These are phyloP conservation scores for Annona cherimola DNA, from an alignment of 164 flowering plant species.

Conservation along the genomic window DNA sequence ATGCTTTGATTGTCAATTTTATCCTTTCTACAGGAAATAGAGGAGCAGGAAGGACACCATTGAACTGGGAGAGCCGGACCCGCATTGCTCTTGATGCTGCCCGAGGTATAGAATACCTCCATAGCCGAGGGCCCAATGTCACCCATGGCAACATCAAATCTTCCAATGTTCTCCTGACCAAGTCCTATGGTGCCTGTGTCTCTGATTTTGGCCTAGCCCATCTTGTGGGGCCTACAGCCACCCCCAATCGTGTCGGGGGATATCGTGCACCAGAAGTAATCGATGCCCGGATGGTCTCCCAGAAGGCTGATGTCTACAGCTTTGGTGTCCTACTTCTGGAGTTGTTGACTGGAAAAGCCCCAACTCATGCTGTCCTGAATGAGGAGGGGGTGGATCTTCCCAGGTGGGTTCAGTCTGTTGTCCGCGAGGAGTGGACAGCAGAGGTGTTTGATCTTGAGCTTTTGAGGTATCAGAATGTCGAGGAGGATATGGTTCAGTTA, in stretches of 20 bases:
- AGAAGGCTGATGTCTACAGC: slow-evolving; percentile 87
- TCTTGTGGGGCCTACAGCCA: slow-evolving; percentile 42
- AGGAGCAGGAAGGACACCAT: slow-evolving; percentile 75
- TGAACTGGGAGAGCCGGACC: slow-evolving; percentile 79
- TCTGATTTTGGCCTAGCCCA: slow-evolving; percentile 82
- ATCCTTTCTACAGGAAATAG: slow-evolving; percentile 47
- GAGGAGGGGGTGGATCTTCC: slow-evolving; percentile 94
- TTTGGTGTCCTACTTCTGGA: slow-evolving; percentile 81
- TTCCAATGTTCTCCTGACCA: slow-evolving; percentile 76
- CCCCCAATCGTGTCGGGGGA: slow-evolving; percentile 70
- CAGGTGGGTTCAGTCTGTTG: slow-evolving; percentile 88
- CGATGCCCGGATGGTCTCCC: slow-evolving; percentile 64
- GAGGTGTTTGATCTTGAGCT: slow-evolving; percentile 88
- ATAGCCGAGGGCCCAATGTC: slow-evolving; percentile 42
- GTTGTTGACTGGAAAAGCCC: slow-evolving; percentile 82
- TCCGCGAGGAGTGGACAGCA: slow-evolving; percentile 73
- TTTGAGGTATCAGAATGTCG: slow-evolving; percentile 70
- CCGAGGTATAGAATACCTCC: slow-evolving; percentile 66
- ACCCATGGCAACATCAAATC: slow-evolving; percentile 94
- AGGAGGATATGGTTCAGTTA: slow-evolving; percentile 84
- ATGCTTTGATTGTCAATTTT: background rate
- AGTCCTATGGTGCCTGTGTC: slow-evolving; percentile 58
- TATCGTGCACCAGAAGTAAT: slow-evolving; percentile 96
- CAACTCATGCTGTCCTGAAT: slow-evolving; percentile 54
- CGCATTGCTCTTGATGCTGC: slow-evolving; percentile 82